Evolutionary conservation across 805 yeast species (phyloP), one percentile per base, ranked within the genome.

Genomic region (Cyberlindnera nakhonratchasimensis): DNA sequence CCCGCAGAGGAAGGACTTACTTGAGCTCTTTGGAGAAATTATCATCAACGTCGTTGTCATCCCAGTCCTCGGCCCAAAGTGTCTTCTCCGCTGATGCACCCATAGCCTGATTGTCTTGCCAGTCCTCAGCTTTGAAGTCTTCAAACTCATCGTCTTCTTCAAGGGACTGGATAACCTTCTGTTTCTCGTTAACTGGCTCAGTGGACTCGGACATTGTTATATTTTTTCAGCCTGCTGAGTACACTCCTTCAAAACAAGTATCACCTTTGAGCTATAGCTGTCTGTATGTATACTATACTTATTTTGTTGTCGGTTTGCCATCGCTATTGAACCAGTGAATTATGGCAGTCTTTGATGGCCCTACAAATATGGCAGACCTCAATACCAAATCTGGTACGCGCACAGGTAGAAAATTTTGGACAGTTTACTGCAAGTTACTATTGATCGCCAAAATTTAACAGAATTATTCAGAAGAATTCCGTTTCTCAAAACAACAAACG

Each of bases 1-100:
- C 11, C 8, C 11, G 8, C 25, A 23, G 10, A 8, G 21, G 5
- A 5, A 34, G 9, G 5, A 51, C 81, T 44, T 65, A 70, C 75
- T 81, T 80, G 60, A 91, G 72, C 54, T 76, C 80, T 48, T 73
- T 74, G 32, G 93, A 79, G 66, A 91, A 93, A 51, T 87, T 88
- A 57, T 90, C 97, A 46, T 86, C 93, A 45, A 82, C 86, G 57
- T 90, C 96, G 48, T 89, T 96, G 61, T 91, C 95, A 53, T 86
- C 97, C 99, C 99, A 91, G 62, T 88, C 91, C 64, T 90, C 96
- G 54, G 90, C 96, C 97, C 98, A 90, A 39, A 90, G 75, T 48
- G 79, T 74, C 54, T 77, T 65, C 63, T 75, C 74, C 51, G 76
- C 70, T 52, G 71, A 67, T 28, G 73, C 59, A 47, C 74, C 72